Evolutionary conservation across 2,329 filamentous ascomycete genomes (phyloP).

Genomic region (Penicillium nordicum): DNA sequence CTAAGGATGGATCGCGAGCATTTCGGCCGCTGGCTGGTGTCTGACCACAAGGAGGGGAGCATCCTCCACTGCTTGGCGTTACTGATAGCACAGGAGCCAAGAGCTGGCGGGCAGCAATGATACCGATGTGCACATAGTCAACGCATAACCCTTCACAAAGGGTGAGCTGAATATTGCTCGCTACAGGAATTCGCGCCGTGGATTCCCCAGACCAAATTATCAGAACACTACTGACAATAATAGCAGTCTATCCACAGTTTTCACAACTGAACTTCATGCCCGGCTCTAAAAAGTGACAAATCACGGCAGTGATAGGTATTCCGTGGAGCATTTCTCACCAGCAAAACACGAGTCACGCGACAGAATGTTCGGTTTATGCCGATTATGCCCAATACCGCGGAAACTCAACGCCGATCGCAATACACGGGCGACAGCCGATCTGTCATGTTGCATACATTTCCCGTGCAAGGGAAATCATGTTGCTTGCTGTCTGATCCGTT

Average conservation of each 20-base stretch:
- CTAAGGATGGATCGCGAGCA: neutral
- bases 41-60: conserved; percentile 6
- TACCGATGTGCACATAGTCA: neutral
- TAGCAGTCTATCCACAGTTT: neutral
- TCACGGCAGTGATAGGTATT: neutral
- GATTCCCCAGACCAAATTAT: neutral
- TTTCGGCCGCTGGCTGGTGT: conserved; percentile 1
- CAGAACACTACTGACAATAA: neutral
- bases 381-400: neutral
- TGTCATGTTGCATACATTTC: neutral
- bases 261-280: neutral
- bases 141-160: neutral
- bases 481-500: neutral
- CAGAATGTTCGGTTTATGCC: conserved; percentile 7
- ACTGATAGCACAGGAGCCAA: conserved; percentile 7
- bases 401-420: conserved; percentile 9
- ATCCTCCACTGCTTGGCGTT: conserved; percentile 13
- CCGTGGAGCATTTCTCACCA: neutral
- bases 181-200: neutral
- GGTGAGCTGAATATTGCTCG: neutral
- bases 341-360: neutral
- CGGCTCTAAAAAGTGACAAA: neutral
- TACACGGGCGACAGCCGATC: neutral
- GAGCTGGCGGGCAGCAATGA: neutral
- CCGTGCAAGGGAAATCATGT: neutral